These are phyloP conservation scores for Piloderma croceum DNA, from an alignment of 768 basidiomycete species.

Conservation along the genomic window DNA sequence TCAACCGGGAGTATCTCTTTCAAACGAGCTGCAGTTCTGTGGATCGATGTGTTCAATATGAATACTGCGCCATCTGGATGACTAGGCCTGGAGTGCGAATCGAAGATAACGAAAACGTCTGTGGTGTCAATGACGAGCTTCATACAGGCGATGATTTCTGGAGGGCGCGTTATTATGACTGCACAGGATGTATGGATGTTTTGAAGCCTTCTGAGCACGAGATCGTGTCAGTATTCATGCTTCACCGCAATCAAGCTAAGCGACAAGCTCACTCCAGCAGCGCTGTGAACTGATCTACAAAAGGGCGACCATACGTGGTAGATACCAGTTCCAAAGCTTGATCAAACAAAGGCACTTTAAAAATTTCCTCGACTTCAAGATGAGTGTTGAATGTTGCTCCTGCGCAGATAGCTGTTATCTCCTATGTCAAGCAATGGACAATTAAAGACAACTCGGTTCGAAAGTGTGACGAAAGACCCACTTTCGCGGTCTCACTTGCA, in stretches of 20 bases:
- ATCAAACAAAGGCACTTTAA: constrained; percentile 44
- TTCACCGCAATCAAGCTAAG: too few relatives aligned
- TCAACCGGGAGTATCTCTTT: constrained; percentile 47
- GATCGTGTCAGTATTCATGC: too few relatives aligned
- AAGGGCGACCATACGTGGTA: constrained; percentile 34
- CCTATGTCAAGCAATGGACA: too few relatives aligned
- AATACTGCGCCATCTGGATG: constrained; percentile 59
- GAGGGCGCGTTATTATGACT: constrained; percentile 60
- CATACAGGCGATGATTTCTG: too few relatives aligned
- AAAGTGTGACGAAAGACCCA: too few relatives aligned
- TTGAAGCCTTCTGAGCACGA: constrained; percentile 24
- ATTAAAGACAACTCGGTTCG: too few relatives aligned
- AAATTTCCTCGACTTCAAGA: constrained; percentile 54
- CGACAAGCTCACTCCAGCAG: too few relatives aligned
- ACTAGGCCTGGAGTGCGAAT: constrained; percentile 58
- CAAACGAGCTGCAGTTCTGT: constrained; percentile 39
- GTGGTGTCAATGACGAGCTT: constrained; percentile 56
- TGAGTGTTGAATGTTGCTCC: constrained; percentile 48
- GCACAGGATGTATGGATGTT: constrained; percentile 28
- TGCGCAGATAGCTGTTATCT: constrained; percentile 51
- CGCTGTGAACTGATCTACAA: constrained; percentile 32
- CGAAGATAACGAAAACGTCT: constrained; percentile 55
- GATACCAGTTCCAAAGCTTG: constrained; percentile 30
- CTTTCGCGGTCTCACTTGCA: constrained; percentile 31
- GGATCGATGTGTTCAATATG: constrained; percentile 43